A percentile compares a stretch with the other conserved stretches of the same genome.
Evolutionary conservation across 495 filamentous ascomycete species (phyloP).

Genomic region (Talaromyces borbonicus): DNA sequence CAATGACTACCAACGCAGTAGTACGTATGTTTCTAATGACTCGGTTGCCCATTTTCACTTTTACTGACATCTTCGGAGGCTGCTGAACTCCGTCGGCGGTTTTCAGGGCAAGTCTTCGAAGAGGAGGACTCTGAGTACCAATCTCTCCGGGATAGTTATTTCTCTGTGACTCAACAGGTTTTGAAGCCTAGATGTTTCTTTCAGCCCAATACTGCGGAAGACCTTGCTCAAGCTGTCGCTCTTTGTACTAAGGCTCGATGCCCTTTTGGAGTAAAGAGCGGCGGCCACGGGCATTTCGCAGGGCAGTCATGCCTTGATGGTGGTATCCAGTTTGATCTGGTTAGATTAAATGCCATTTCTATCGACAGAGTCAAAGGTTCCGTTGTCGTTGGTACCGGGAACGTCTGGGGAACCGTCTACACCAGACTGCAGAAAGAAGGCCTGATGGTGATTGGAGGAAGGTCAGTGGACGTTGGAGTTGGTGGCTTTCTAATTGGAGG

Average conservation of each 20-base stretch:
- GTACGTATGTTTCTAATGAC: too few relatives aligned
- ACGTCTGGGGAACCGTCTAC: slow-evolving; percentile 40
- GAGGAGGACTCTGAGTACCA: neutral
- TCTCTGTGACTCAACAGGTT: neutral
- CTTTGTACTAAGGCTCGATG: neutral
- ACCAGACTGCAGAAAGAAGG: slow-evolving; percentile 27
- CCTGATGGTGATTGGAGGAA: slow-evolving; percentile 38
- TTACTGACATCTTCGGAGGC: neutral
- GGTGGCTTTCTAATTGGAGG: slow-evolving; percentile 26
- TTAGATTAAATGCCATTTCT: slow-evolving; percentile 31
- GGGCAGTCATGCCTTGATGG: slow-evolving; percentile 39
- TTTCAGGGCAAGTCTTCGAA: neutral
- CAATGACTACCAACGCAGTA: too few relatives aligned
- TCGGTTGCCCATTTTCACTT: too few relatives aligned
- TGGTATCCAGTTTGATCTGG: slow-evolving; percentile 43
- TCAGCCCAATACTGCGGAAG: neutral
- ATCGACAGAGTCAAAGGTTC: slow-evolving; percentile 33
- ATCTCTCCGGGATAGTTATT: neutral
- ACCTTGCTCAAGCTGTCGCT: neutral
- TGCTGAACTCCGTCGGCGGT: neutral
- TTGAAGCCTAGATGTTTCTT: neutral
- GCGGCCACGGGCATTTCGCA: slow-evolving; percentile 11
- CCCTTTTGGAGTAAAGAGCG: slow-evolving; percentile 7
- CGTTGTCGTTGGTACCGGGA: slow-evolving; percentile 36
- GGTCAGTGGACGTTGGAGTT: slow-evolving; percentile 40